Evolutionary conservation across 805 yeast species (phyloP).

Genomic region (Candida mattraensis): DNA sequence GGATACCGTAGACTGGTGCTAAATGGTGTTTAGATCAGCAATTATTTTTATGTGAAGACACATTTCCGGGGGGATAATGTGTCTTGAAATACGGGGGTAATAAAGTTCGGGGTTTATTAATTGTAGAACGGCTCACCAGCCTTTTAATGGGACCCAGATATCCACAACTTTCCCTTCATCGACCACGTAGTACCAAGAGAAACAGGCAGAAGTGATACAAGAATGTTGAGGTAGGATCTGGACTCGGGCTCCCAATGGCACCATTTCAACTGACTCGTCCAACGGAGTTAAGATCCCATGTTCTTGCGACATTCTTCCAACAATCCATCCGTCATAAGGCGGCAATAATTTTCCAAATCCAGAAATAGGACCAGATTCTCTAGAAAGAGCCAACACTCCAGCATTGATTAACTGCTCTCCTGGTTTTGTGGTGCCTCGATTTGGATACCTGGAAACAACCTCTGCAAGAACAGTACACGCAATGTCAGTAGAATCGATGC

Average conservation of each 20-base stretch:
- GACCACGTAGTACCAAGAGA: constrained; percentile 54
- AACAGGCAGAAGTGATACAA: constrained; percentile 68
- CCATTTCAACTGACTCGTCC: constrained; percentile 34
- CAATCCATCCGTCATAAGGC: constrained; percentile 57
- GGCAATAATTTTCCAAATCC: constrained; percentile 52
- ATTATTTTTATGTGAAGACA: neutral
- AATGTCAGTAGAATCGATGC: constrained; percentile 45
- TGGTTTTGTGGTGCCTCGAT: constrained; percentile 47
- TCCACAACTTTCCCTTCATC: constrained; percentile 55
- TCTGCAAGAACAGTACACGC: constrained; percentile 57
- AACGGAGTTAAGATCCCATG: constrained; percentile 70
- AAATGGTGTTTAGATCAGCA: constrained; percentile 13
- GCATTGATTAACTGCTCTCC: constrained; percentile 70
- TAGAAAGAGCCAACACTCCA: constrained; percentile 68
- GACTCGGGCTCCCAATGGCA: constrained; percentile 56
- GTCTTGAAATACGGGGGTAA: no score
- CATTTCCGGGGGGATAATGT: constrained; percentile 4
- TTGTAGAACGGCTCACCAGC: no score
- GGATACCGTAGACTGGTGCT: constrained; percentile 47
- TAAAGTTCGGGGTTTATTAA: no score
- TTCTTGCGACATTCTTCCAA: constrained; percentile 73
- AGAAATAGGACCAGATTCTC: constrained; percentile 60
- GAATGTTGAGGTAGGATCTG: constrained; percentile 66
- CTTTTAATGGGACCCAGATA: constrained; percentile 64
- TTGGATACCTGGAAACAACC: constrained; percentile 58